Conservation (phyloP, 192 early-diverging fungal genomes). For the Rhizophlyctis rosea region DNA sequence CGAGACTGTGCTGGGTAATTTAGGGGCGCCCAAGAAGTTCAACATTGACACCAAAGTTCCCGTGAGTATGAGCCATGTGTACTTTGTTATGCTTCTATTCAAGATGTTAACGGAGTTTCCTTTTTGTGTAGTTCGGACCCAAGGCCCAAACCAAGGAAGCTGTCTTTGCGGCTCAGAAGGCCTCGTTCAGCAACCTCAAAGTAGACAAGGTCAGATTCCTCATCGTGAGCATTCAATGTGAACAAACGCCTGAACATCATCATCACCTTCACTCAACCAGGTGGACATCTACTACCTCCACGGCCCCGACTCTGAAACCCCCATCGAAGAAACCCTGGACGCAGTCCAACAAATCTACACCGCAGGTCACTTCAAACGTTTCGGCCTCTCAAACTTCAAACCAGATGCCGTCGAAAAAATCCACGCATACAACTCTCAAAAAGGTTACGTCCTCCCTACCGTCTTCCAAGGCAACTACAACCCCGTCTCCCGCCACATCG, state of each 20-base stretch:
- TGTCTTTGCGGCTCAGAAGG: slow-evolving; percentile 11
- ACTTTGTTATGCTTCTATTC: too few relatives aligned
- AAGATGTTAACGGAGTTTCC: too few relatives aligned
- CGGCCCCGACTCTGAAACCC: too few relatives aligned
- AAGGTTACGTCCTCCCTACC: slow-evolving; percentile 18
- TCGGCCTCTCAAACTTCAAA: slow-evolving; percentile 25
- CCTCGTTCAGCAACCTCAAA: slow-evolving; percentile 24
- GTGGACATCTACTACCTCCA: slow-evolving; percentile 48
- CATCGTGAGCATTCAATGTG: not conserved
- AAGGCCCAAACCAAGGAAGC: slow-evolving; percentile 14
- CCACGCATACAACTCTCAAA: slow-evolving; percentile 4
- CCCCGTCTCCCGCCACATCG: slow-evolving; percentile 4
- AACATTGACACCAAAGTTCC: slow-evolving; percentile 38
- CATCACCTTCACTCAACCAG: slow-evolving; percentile 4
- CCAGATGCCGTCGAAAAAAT: slow-evolving; percentile 22
- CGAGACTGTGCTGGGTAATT: slow-evolving; percentile 24
- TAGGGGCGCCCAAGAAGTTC: slow-evolving; percentile 19
- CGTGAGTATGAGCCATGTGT: too few relatives aligned
- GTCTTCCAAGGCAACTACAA: slow-evolving; percentile 28
- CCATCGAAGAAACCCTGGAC: slow-evolving; percentile 36
- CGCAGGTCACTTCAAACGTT: slow-evolving; percentile 32
- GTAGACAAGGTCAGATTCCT: slow-evolving; percentile 15
- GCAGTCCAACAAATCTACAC: slow-evolving; percentile 41
- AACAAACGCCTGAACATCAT: not conserved
- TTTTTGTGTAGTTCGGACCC: too few relatives aligned